Evolutionary conservation across 192 early-diverging fungal genomes (phyloP).

Genomic region (Coemansia nantahalensis): DNA sequence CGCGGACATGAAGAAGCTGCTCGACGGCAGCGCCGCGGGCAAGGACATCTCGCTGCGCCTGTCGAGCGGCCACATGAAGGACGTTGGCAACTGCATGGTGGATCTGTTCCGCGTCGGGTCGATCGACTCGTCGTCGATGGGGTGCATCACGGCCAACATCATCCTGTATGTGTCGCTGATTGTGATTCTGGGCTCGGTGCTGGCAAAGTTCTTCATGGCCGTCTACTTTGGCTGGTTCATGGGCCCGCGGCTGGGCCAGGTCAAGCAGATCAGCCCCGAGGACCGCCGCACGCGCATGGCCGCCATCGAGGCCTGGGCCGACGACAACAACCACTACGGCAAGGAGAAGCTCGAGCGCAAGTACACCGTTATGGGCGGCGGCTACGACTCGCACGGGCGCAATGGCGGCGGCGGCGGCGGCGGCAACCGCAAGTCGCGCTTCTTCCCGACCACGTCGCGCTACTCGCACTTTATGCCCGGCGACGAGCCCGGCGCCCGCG

Average conservation of each 20-base stretch:
- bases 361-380: constrained; percentile 40
- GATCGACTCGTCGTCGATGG: constrained; percentile 72
- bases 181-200: constrained; percentile 62
- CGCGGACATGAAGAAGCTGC: constrained; percentile 23
- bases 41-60: constrained; percentile 53
- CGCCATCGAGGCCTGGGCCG: constrained; percentile 75
- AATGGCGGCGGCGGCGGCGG: no score
- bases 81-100: constrained; percentile 67
- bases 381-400: constrained; percentile 9
- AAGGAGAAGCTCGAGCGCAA: constrained; percentile 50
- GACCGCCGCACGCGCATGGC: constrained; percentile 65
- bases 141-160: constrained; percentile 80
- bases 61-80: constrained; percentile 53
- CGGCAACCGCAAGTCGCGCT: constrained; percentile 47
- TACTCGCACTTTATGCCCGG: constrained; percentile 56
- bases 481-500: constrained; percentile 51
- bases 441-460: constrained; percentile 53
- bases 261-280: constrained; percentile 64
- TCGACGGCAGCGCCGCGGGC: constrained; percentile 49
- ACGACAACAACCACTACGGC: constrained; percentile 60
- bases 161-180: constrained; percentile 76
- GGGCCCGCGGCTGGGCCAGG: constrained; percentile 70
- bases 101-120: constrained; percentile 80
- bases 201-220: constrained; percentile 73
- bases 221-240: constrained; percentile 82